Percentiles rank a stretch among this genome's conserved stretches.
phyloP scores from a whole-genome alignment of 495 filamentous ascomycete genomes.

The Penicillium flavigenum region DNA sequence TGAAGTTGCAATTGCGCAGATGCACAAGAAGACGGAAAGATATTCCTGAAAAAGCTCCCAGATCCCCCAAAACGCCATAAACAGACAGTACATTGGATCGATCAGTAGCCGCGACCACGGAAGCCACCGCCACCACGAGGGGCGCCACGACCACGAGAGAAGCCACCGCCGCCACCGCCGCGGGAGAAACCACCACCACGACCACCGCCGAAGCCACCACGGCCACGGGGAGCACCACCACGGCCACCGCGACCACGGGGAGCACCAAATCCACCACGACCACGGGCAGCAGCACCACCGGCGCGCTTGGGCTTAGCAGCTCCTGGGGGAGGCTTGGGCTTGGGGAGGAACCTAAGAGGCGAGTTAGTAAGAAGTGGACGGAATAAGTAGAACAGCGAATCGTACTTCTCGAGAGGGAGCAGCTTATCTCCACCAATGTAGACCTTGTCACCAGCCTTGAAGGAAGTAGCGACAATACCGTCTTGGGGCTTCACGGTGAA shows the following conservation, averaged over 20 bases:
- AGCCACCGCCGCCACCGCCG: conserved; percentile 45
- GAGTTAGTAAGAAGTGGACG: conserved; percentile 19
- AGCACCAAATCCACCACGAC: conserved; percentile 33
- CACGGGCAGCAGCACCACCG: conserved; percentile 45
- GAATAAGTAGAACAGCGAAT: not conserved
- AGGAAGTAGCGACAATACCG: conserved; percentile 89
- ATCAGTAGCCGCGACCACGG: conserved; percentile 39
- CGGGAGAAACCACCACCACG: conserved; percentile 37
- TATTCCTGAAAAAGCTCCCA: conserved; percentile 49
- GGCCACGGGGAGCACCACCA: conserved; percentile 43
- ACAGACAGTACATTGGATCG: conserved; percentile 42
- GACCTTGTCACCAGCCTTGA: conserved; percentile 95
- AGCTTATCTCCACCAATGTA: conserved; percentile 94
- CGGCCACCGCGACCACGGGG: conserved; percentile 45
- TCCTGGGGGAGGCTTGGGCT: conserved; percentile 79
- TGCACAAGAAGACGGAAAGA: conserved; percentile 45
- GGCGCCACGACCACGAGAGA: conserved; percentile 40
- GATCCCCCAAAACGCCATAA: conserved; percentile 53
- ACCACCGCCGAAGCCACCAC: conserved; percentile 32
- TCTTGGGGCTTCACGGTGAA: conserved; percentile 97
- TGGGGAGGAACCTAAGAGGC: conserved; percentile 74
- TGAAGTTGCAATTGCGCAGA: conserved; percentile 39
- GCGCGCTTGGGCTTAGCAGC: conserved; percentile 58
- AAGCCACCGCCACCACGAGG: conserved; percentile 35
- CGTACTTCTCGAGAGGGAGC: conserved; percentile 80